Evolutionary conservation across 768 basidiomycete genomes (phyloP).

Genomic region (Polyporus arcularius): DNA sequence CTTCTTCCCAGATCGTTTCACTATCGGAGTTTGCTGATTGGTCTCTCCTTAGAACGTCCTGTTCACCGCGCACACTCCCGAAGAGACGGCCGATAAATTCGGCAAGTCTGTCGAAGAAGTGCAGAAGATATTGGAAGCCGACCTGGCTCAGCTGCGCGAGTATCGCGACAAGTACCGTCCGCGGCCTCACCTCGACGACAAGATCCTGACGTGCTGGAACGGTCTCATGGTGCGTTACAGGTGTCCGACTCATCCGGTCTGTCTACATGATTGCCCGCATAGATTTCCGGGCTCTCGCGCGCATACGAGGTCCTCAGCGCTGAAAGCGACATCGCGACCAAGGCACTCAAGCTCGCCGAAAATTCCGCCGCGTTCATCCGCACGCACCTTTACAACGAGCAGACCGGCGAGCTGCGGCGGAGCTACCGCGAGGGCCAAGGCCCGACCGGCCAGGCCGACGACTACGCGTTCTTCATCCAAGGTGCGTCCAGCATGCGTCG

Average conservation of each 20-base stretch:
- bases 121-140: constrained; percentile 19
- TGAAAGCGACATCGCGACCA: neutral
- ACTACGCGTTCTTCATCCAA: constrained; percentile 41
- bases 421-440: constrained; percentile 40
- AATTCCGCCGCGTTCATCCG: constrained; percentile 21
- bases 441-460: constrained; percentile 40
- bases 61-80: constrained; percentile 20
- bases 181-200: constrained; percentile 43
- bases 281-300: constrained; percentile 28
- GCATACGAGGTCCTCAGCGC: constrained; percentile 17
- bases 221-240: constrained; percentile 37
- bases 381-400: constrained; percentile 20
- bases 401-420: constrained; percentile 28
- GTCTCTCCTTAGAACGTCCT: constrained; percentile 21
- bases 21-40: neutral
- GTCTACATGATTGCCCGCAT: neutral
- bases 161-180: constrained; percentile 37
- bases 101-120: constrained; percentile 25
- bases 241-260: neutral
- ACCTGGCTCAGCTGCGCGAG: constrained; percentile 27
- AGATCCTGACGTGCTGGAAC: constrained; percentile 44
- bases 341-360: constrained; percentile 19
- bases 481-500: constrained; percentile 17
- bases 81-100: constrained; percentile 24
- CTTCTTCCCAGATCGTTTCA: neutral